Base-by-base conservation (phyloP, 768 basidiomycete species). In the Tephrocybe sp. region DNA sequence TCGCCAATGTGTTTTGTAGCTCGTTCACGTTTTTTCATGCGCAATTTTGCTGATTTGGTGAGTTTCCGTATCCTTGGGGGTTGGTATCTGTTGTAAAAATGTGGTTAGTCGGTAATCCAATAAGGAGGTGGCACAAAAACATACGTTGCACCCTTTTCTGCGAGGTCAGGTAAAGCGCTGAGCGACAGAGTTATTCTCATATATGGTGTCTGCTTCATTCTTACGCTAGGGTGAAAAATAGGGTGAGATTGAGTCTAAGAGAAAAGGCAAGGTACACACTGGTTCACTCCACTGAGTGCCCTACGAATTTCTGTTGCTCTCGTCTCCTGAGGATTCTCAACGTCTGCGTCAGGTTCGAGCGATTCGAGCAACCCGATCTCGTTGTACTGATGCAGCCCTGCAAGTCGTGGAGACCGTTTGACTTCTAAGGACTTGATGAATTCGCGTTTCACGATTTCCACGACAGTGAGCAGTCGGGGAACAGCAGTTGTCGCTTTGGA, bases 381-480 rank as follows among this genome's bases (percentile, higher is more conserved):
- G 55, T 90, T 92, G 68, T 90, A 91, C 62, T 92, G 89, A 61
- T 89, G 79, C 31, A 92, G 65, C 3, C 89, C 89, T 3, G 66
- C 64, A 22, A 71, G 62, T 39, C 72, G 70, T n/a, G 66, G 64
- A 2, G 72, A 73, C 32, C 60, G 65, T 11, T 68, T 76, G 16
- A 65, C 56, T 36, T 76, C 75, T 5, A 85, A 69, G 13, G 62
- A 63, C 49, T 82, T 82, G 48, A 89, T 54, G 61, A 83, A 92
- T 62, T 92, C 87, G 22, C 92, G 80, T 61, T 93, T 93, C 59
- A 92, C 80, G 49, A 93, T 89, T 66, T 95, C 92, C 0, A 83
- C 84, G 3, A 91, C 86, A 0, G 85, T 82, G 33, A 94, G 72
- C 7, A 95, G 74, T 0, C 85, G 80, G 0, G 89, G 82, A 4